A percentile compares a stretch with the other conserved stretches of the same genome.
Conservation (phyloP, 805 yeast species). For the Dipodascus albidus region DNA sequence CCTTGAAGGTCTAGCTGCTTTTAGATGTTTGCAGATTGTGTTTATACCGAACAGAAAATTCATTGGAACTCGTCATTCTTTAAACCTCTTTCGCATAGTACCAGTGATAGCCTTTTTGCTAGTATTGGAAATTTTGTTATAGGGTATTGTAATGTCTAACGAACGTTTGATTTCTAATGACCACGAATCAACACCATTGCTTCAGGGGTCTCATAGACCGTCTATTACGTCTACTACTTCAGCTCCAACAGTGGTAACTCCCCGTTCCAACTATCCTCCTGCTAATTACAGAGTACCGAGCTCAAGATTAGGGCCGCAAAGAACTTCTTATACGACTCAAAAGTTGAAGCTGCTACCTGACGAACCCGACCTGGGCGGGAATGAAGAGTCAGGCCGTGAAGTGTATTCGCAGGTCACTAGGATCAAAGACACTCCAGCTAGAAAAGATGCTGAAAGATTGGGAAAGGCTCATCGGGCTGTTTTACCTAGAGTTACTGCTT, state of each 20-base stretch:
- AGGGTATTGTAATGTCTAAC: neutral
- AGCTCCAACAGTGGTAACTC: neutral
- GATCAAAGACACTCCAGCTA: constrained; percentile 78
- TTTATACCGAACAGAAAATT: too few species aligned
- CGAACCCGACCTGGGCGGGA: constrained; percentile 16
- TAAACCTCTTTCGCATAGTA: too few species aligned
- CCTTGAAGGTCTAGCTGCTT: too few species aligned
- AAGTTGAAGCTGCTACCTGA: constrained; percentile 81
- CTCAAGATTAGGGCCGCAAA: constrained; percentile 29
- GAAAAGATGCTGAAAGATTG: constrained; percentile 86
- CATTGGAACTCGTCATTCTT: too few species aligned
- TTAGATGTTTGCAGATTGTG: too few species aligned
- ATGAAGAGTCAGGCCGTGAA: constrained; percentile 33
- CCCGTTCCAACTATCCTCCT: constrained; percentile 4
- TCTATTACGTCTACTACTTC: neutral
- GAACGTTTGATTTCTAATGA: neutral
- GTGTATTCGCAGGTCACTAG: constrained; percentile 77
- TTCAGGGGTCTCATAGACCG: neutral
- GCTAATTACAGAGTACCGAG: constrained; percentile 7
- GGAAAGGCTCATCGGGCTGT: constrained; percentile 77
- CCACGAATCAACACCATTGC: neutral
- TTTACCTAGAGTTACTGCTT: constrained; percentile 90
- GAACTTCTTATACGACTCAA: constrained; percentile 85
- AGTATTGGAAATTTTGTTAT: neutral
- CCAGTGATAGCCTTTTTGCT: too few species aligned